Percentiles rank a stretch among this genome's conserved stretches.
Evolutionary conservation across 2,329 filamentous ascomycete genomes (phyloP).

Genomic region (Botrytis elliptica): DNA sequence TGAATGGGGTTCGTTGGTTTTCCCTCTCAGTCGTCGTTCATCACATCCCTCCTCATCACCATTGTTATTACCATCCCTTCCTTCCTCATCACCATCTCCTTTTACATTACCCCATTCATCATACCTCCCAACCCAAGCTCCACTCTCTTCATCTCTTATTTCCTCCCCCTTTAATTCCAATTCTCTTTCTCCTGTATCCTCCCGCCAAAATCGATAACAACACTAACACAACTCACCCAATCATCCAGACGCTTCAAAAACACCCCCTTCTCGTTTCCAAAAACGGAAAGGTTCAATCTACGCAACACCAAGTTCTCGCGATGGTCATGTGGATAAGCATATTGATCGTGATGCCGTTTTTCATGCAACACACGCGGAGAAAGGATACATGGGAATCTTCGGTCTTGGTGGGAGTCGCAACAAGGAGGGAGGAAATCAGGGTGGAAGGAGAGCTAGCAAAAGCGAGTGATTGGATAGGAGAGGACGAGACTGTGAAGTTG

Average conservation of each 20-base stretch:
- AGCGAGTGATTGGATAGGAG: not conserved
- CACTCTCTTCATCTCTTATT: not conserved
- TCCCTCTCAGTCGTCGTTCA: conserved; percentile 2
- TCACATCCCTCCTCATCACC: conserved; percentile 5
- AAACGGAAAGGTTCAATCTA: conserved; percentile 69
- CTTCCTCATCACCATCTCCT: conserved; percentile 11
- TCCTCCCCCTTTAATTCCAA: not conserved
- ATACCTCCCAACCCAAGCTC: not conserved
- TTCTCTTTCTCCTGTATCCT: not conserved
- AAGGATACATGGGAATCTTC: conserved; percentile 32
- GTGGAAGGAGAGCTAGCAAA: conserved; percentile 21
- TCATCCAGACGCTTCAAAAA: conserved; percentile 19
- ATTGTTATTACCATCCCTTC: conserved; percentile 3
- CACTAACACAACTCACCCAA: not conserved
- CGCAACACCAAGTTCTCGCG: conserved; percentile 62
- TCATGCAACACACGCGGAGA: conserved; percentile 58
- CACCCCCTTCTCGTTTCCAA: conserved; percentile 53
- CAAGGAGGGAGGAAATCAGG: conserved; percentile 5
- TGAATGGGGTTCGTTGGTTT: conserved; percentile 22
- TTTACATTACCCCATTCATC: conserved; percentile 12
- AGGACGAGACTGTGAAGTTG: not conserved
- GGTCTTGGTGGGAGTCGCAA: not conserved
- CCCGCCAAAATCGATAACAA: not conserved
- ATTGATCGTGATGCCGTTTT: conserved; percentile 53
- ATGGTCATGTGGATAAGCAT: conserved; percentile 62